Evolutionary conservation across 257 asterid genomes (phyloP), one percentile per base, ranked within the genome.

Genomic region (Dorcoceras hygrometricum): DNA sequence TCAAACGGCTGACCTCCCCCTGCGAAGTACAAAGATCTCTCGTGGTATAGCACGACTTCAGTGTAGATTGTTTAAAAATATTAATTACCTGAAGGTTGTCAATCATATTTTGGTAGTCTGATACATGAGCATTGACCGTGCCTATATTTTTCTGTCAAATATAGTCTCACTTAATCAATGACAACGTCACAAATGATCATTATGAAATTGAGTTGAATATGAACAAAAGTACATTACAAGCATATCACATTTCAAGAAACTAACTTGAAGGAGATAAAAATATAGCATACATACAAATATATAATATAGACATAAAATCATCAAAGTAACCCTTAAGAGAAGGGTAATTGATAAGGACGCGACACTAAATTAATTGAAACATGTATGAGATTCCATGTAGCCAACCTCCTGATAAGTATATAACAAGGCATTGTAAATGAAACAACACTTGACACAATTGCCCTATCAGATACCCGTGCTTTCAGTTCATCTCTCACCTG

Each of bases 91-190:
- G 98, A 69, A 91, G 98, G 82, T 73, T 87, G 78, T 91, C 96
- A 48, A 91, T 91, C 85, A 91, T 89, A 82, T 87, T 88, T 71
- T 91, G 96, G 75, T 91, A 91, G 81, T 91, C 96, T 51, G 98
- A 91, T 66, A 89, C 86, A 51, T 82, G 95, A 63, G 87, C 86
- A 75, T 91, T 83, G 65, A 91, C 63, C 2, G 89, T 89, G 73
- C 98, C 96, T 32, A 91, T 77, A 72, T 91, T 91, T 86, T 86
- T 87, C 98, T 91, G 96, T 67, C 77, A 81, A 72, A 32, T 50
- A 74, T 60, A 72, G 53, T 14, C 61, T 57, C 39, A 65, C 62
- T 59, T 51, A 67, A 63, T 78, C 70, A 84, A 73, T 70, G 63
- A 26, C 29, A 27, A 50, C 57, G 14, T 28, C 24, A 39, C 43